Evolutionary conservation across 2,329 filamentous ascomycete species (phyloP).

Genomic region (Aspergillus awamori): DNA sequence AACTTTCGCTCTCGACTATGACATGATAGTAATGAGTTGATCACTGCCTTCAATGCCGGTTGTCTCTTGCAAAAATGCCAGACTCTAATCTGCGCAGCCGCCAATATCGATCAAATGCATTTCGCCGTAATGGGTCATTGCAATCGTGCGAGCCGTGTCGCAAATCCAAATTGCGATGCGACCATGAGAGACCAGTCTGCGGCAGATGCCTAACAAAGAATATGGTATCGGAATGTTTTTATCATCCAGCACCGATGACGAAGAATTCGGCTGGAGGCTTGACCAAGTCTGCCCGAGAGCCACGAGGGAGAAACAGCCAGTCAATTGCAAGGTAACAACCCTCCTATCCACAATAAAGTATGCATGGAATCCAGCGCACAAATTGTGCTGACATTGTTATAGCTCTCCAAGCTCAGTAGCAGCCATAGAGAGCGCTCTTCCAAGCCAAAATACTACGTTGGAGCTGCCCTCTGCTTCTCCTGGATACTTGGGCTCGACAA

Average conservation of each 20-base stretch:
- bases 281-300: slow-evolving; percentile 12
- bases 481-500: slow-evolving; percentile 41
- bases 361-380: neutral
- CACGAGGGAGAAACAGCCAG: slow-evolving; percentile 24
- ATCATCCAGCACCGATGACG: slow-evolving; percentile 45
- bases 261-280: slow-evolving; percentile 26
- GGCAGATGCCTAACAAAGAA: slow-evolving; percentile 35
- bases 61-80: neutral
- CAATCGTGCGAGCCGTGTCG: slow-evolving; percentile 45
- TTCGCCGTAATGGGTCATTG: slow-evolving; percentile 40
- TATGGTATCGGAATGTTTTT: slow-evolving; percentile 37
- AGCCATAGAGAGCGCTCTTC: slow-evolving; percentile 17
- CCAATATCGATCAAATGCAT: slow-evolving; percentile 23
- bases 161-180: slow-evolving; percentile 42
- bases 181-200: slow-evolving; percentile 40
- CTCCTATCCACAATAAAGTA: neutral
- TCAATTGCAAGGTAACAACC: slow-evolving; percentile 28
- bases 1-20: neutral
- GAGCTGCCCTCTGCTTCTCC: slow-evolving; percentile 32
- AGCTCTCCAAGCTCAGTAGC: slow-evolving; percentile 31
- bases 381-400: slow-evolving; percentile 3
- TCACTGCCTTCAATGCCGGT: neutral
- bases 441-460: slow-evolving; percentile 21
- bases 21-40: neutral
- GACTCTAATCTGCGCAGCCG: neutral